phyloP scores from a whole-genome alignment of 306 rosid genomes.

The Citrullus colocynthis region DNA sequence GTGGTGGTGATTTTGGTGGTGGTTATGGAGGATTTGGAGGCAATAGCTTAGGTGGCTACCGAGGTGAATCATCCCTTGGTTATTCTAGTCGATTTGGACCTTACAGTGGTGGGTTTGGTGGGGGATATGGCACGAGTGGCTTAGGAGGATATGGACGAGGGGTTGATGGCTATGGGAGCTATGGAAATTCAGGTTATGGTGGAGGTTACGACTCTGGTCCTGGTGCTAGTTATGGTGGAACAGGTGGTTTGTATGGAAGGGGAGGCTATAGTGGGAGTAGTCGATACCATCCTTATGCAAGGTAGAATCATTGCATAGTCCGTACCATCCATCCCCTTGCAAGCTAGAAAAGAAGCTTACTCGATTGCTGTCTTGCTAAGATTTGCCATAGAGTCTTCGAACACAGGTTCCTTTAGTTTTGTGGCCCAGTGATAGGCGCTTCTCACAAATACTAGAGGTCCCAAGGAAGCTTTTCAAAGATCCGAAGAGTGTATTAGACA shows the following conservation, averaged over 20 bases:
- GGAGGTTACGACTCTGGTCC: slow-evolving; percentile 44
- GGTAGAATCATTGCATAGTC: slow-evolving; percentile 36
- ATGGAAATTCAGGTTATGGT: slow-evolving; percentile 39
- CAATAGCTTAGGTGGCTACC: slow-evolving; percentile 54
- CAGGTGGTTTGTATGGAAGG: slow-evolving; percentile 48
- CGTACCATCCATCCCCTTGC: slow-evolving; percentile 18
- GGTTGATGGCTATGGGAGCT: slow-evolving; percentile 41
- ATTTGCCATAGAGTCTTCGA: slow-evolving; percentile 29
- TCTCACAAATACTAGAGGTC: slow-evolving; percentile 24
- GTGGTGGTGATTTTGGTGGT: slow-evolving; percentile 46
- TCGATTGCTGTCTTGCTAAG: slow-evolving; percentile 26
- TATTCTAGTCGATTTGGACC: slow-evolving; percentile 48
- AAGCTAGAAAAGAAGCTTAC: slow-evolving; percentile 27
- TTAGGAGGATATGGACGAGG: slow-evolving; percentile 59
- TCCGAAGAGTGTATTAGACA: slow-evolving; percentile 22
- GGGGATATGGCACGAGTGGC: slow-evolving; percentile 34
- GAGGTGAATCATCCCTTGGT: slow-evolving; percentile 47
- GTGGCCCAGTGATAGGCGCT: slow-evolving; percentile 25
- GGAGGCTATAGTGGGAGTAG: slow-evolving; percentile 61
- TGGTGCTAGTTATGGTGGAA: slow-evolving; percentile 46
- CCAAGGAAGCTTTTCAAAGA: slow-evolving; percentile 20
- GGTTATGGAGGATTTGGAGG: slow-evolving; percentile 43
- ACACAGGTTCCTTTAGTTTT: slow-evolving; percentile 33
- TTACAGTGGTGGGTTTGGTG: slow-evolving; percentile 42
- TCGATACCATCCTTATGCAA: slow-evolving; percentile 51